Base-by-base conservation (phyloP, 2,329 filamentous ascomycete genomes). In the Monosporascus sp. region DNA sequence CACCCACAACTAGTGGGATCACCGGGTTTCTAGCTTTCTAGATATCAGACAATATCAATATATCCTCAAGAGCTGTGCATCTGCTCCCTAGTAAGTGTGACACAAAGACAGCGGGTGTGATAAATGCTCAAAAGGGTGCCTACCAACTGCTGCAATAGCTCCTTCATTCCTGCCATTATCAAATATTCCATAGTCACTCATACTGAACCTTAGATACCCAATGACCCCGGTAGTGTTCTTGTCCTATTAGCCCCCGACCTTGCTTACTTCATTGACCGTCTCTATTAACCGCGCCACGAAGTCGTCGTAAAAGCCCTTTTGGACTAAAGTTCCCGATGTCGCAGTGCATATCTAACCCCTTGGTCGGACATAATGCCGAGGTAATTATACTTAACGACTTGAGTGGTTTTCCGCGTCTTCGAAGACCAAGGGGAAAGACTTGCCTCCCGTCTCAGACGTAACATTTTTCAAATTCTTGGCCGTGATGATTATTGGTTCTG, bases 161-260 rank as follows among this genome's bases (percentile, higher is more conserved):
- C 87, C 88, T 65, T 89, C 85, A 3, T 77, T 76, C 64, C 88
- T 88, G 19, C 86, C 88, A 6, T 77, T 65, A 52, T 89, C 81
- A 46, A 92, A 66, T 87, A 93, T 1, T 77, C 78, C 26, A 74
- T 3, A 93, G 79, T 38, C 82, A 77, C 50, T 91, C 86, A 62
- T 86, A 88, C 65, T 91, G 88, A 8, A 76, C 70, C 66, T 86
- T 86, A 4, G 85, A 87, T 44, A 90, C 81, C 64, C 90, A 87
- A 0, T 1, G 24, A 26, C 6, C 24, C 24, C 7, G 24, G 6
- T 86, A 88, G 0, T 89, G 35, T 74, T 75, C 59, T 86, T 80
- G 5, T 79, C 76, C 67, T 89, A 91, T 0, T 86, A 87, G 63
- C 90, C 82, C 51, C 87, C 88, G 14, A 90, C 78, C 50, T 84